Conservation (phyloP, 2,329 filamentous ascomycete species). For the Fusarium sublunatum region DNA sequence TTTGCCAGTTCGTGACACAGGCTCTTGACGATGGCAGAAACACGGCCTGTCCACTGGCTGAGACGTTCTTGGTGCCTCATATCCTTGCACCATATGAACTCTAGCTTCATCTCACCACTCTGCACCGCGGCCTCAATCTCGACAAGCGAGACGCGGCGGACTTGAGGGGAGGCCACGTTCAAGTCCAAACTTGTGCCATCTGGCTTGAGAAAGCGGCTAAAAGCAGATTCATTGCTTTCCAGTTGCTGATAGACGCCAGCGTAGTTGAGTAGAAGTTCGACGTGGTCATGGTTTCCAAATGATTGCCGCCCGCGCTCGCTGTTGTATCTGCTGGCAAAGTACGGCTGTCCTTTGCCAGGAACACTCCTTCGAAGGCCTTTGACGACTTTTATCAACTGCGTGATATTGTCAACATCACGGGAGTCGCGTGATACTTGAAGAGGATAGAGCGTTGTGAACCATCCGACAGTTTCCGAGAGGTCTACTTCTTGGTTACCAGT, state of each 20-base stretch:
- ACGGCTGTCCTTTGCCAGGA: slow-evolving; percentile 11
- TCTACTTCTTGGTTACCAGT: neutral
- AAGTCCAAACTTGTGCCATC: too few species aligned
- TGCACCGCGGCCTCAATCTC: neutral
- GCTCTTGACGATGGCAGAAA: too few species aligned
- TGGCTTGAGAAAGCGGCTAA: too few species aligned
- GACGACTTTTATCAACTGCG: slow-evolving; percentile 17
- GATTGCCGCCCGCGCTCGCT: neutral
- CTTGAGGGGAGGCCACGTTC: neutral
- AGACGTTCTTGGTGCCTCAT: too few species aligned
- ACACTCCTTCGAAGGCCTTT: slow-evolving; percentile 29
- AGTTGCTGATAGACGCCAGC: slow-evolving; percentile 32
- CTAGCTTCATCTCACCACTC: neutral
- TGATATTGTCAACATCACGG: neutral
- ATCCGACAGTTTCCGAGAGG: slow-evolving; percentile 4
- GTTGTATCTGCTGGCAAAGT: slow-evolving; percentile 16
- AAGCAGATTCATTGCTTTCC: neutral
- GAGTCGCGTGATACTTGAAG: neutral
- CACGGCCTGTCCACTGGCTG: too few species aligned
- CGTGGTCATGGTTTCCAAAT: slow-evolving; percentile 2
- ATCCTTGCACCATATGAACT: too few species aligned
- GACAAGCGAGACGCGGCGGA: neutral
- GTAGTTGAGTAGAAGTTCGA: slow-evolving; percentile 36
- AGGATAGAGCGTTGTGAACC: slow-evolving; percentile 6
- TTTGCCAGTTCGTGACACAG: too few species aligned